Percentiles rank a stretch among this genome's conserved stretches.
Conservation (phyloP, 306 rosid species). For the Cucurbita pepo region DNA sequence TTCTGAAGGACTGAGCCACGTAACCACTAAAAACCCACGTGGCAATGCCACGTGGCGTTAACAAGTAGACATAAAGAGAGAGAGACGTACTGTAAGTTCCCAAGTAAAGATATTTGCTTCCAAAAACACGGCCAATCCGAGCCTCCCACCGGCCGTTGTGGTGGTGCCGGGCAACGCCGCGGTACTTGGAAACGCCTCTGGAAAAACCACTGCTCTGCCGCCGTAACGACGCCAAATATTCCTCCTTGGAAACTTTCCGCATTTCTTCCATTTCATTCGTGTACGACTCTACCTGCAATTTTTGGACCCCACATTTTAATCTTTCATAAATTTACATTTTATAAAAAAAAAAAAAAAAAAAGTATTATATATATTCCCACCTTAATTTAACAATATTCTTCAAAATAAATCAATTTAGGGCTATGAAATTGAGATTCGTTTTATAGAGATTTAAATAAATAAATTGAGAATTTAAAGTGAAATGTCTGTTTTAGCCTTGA, state of each 20-base stretch:
- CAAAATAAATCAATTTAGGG: not conserved
- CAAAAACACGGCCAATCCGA: constrained; percentile 74
- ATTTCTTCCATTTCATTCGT: constrained; percentile 57
- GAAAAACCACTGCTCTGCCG: constrained; percentile 81
- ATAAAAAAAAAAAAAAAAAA: not conserved
- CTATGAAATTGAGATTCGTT: not conserved
- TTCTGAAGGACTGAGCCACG: not conserved
- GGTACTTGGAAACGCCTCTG: constrained; percentile 83
- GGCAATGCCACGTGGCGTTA: not conserved
- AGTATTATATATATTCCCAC: not conserved
- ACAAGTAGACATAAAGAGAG: not conserved
- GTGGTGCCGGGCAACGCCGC: constrained; percentile 97
- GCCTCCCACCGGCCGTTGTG: constrained; percentile 99
- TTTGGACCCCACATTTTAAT: too few species aligned
- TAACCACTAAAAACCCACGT: not conserved
- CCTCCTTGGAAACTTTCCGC: constrained; percentile 48
- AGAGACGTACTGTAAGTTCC: constrained; percentile 68
- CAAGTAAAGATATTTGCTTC: constrained; percentile 86
- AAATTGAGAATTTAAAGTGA: too few species aligned
- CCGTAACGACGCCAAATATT: constrained; percentile 66
- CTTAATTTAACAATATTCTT: not conserved
- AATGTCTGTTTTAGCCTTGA: not conserved
- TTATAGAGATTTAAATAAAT: not conserved
- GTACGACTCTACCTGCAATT: constrained; percentile 43
- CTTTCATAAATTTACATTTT: too few species aligned